phyloP scores from a whole-genome alignment of 164 flowering plant genomes.

The Liriodendron chinense region DNA sequence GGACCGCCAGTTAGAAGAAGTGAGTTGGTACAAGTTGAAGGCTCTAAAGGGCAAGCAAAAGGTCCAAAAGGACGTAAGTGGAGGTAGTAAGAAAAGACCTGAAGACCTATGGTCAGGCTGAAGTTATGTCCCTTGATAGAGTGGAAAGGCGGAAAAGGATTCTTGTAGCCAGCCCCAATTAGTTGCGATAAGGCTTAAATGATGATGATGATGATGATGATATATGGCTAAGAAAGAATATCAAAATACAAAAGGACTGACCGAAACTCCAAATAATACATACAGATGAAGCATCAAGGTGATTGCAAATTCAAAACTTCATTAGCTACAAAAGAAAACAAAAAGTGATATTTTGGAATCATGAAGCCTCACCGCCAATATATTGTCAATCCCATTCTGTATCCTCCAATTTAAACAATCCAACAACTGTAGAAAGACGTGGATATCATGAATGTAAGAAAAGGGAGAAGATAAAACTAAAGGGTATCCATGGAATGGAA shows the following conservation, averaged over 20 bases:
- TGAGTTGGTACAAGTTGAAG: too few relatives aligned
- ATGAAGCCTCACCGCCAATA: constrained; percentile 61
- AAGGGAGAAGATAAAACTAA: not conserved
- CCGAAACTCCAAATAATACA: not conserved
- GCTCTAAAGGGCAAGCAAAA: too few relatives aligned
- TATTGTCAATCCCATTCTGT: constrained; percentile 75
- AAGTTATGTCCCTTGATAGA: too few relatives aligned
- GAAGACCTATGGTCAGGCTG: too few relatives aligned
- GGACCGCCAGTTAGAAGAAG: too few relatives aligned
- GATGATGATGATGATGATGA: too few relatives aligned
- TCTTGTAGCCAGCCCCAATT: too few relatives aligned
- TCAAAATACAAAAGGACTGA: not conserved
- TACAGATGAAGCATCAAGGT: not conserved
- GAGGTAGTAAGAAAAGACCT: too few relatives aligned
- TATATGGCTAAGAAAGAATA: not conserved
- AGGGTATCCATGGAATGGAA: not conserved
- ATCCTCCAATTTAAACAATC: constrained; percentile 88
- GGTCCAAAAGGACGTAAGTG: too few relatives aligned
- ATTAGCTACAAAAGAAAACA: not conserved
- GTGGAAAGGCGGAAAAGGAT: too few relatives aligned
- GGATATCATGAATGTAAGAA: constrained; percentile 4
- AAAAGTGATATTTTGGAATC: not conserved
- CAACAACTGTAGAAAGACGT: constrained; percentile 47
- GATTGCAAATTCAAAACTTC: not conserved
- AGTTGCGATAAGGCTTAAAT: too few relatives aligned